phyloP scores from a whole-genome alignment of 768 basidiomycete genomes.

The Symmetrospora coprosmae region DNA sequence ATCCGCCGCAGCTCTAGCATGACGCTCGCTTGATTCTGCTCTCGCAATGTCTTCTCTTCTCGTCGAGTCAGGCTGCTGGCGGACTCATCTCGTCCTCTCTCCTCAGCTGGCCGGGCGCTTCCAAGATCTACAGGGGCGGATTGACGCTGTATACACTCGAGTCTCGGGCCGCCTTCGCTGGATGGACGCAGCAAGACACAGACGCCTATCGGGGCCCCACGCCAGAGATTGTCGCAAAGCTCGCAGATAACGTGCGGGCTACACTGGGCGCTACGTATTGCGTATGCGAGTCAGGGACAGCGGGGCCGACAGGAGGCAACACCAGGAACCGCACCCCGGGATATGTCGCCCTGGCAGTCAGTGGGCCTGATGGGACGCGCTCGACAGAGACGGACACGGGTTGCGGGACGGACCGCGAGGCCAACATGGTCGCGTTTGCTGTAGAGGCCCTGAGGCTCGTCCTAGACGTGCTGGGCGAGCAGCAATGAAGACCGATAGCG shows the following conservation, averaged over 20 bases:
- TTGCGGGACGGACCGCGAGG: background rate
- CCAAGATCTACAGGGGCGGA: constrained; percentile 18
- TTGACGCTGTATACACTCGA: constrained; percentile 16
- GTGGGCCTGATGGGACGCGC: background rate
- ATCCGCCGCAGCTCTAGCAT: background rate
- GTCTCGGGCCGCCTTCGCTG: constrained; percentile 14
- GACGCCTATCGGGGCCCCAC: constrained; percentile 20
- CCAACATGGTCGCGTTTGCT: constrained; percentile 13
- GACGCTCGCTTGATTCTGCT: too few relatives aligned
- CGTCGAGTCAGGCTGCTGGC: constrained; percentile 18
- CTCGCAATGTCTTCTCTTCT: too few relatives aligned
- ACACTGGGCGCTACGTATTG: constrained; percentile 12
- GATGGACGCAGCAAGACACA: constrained; percentile 17
- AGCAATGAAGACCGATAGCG: too few relatives aligned
- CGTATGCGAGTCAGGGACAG: constrained; percentile 20
- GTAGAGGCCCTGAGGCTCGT: background rate
- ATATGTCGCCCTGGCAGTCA: constrained; percentile 17
- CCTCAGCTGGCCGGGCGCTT: constrained; percentile 18
- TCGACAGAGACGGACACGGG: background rate
- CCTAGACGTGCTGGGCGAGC: background rate
- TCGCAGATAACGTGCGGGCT: constrained; percentile 6
- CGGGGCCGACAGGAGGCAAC: constrained; percentile 18
- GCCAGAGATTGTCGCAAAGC: constrained; percentile 3
- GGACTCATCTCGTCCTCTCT: constrained; percentile 17
- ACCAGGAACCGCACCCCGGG: constrained; percentile 16